Percentiles rank a stretch among this genome's conserved stretches.
Conservation (phyloP, 2,329 filamentous ascomycete genomes). For the Xylaria sp. region DNA sequence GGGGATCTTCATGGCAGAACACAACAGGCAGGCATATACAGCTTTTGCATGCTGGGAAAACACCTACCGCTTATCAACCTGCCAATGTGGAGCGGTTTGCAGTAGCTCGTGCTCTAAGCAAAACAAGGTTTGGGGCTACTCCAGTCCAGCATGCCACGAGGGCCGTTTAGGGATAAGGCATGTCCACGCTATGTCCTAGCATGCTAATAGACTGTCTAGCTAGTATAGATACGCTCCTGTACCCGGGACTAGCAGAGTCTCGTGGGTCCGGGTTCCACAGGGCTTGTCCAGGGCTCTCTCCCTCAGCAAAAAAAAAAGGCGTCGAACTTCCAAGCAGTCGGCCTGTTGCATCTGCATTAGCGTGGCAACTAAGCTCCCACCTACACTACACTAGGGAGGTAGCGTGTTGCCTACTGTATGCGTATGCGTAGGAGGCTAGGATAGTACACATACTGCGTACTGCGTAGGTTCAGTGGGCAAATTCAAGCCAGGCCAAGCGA, state of each 20-base stretch:
- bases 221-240: no score
- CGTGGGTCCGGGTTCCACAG: conserved; percentile 7
- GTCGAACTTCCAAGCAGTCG: conserved; percentile 17
- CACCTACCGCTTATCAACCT: neutral
- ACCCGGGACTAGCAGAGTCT: neutral
- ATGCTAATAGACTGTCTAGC: no score
- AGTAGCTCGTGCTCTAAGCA: neutral
- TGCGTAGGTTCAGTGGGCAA: conserved; percentile 26
- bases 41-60: neutral
- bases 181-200: neutral
- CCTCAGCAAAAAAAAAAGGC: neutral
- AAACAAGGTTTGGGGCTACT: neutral
- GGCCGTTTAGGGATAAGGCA: neutral
- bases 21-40: neutral
- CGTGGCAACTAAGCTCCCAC: conserved; percentile 31
- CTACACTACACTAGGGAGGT: no score
- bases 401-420: conserved; percentile 29
- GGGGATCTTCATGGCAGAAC: conserved; percentile 11
- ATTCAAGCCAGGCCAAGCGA: conserved; percentile 13
- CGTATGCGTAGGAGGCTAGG: no score
- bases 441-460: no score
- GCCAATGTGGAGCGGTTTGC: neutral
- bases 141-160: neutral
- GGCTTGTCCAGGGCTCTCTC: conserved; percentile 8
- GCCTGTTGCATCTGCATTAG: conserved; percentile 38